Evolutionary conservation across 352 stramenopile species (phyloP), one percentile per base, ranked within the genome.

Genomic region (Phytophthora chlamydospora): DNA sequence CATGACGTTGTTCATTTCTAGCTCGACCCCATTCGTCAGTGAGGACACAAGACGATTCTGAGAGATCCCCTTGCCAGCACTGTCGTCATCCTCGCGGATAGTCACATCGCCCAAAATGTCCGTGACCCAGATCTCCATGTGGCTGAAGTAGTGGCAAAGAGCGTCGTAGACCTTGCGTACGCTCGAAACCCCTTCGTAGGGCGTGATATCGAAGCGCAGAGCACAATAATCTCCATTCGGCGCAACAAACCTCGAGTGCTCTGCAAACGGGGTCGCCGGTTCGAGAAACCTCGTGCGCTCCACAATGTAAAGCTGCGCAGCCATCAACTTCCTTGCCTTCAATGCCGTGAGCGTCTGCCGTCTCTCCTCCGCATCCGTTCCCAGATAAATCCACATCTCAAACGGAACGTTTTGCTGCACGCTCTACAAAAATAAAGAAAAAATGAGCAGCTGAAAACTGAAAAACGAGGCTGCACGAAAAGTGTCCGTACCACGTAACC

Each of bases 121-220:
- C 9, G 76, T 84, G 61, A 85, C 66, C 46, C 53, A 75, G 49
- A 89, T 85, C 58, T 89, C 79, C 40, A 85, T 71, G 50, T 80
- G 78, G 42, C 41, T 64, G 16, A 75, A 71, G 55, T 84, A 85
- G 40, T 73, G 77, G n/a, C 66, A 47, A 12, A 83, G 71, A 3
- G 66, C 75, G 24, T 89, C 75, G 44, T 77, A 85, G n/a, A 89
- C 71, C 8, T 71, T 65, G 12, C 49, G 51, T 6, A 85, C 76
- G 13, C 42, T 62, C 16, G 67, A 49, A 4, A 72, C 47, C 6
- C 55, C 66, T 16, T 69, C 66, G 21, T 83, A 77, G 43, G 71
- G 80, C 13, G 78, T 72, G 16, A 87, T 67, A 48, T 83, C 76
- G 33, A 83, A 87, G 11, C 71, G 62, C 32, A 83, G 53, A 27